These are phyloP conservation scores for Lasiodiplodia hormozganensis DNA, from an alignment of 2,329 filamentous ascomycete genomes.

Conservation along the genomic window DNA sequence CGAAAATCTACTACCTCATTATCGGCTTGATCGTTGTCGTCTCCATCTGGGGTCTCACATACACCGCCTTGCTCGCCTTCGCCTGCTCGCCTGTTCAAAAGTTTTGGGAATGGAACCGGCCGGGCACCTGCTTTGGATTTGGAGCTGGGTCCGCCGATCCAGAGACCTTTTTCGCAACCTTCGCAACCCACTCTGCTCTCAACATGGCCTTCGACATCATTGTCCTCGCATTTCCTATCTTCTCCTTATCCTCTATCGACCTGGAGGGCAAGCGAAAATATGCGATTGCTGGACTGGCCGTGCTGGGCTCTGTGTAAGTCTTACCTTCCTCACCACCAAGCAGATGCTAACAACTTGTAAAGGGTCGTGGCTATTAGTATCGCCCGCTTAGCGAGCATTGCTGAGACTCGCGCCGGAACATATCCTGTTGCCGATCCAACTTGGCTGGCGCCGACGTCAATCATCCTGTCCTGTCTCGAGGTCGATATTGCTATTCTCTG, in stretches of 20 bases:
- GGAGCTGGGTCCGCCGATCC: slow-evolving; percentile 40
- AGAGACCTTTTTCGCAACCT: slow-evolving; percentile 39
- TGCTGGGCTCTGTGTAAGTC: slow-evolving; percentile 43
- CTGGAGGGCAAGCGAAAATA: slow-evolving; percentile 43
- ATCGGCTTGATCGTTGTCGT: slow-evolving; percentile 36
- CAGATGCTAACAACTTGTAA: background rate
- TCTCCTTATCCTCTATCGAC: slow-evolving; percentile 41
- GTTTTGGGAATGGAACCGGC: slow-evolving; percentile 38
- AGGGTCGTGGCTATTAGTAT: slow-evolving; percentile 41
- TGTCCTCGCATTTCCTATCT: slow-evolving; percentile 41
- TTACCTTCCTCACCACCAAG: background rate
- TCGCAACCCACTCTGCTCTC: slow-evolving; percentile 39
- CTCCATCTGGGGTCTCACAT: slow-evolving; percentile 41
- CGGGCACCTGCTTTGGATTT: slow-evolving; percentile 44
- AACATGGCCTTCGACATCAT: slow-evolving; percentile 45
- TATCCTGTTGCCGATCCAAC: slow-evolving; percentile 42
- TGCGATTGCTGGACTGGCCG: slow-evolving; percentile 27
- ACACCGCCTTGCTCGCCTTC: slow-evolving; percentile 42
- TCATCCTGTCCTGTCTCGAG: slow-evolving; percentile 45
- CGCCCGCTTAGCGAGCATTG: slow-evolving; percentile 41
- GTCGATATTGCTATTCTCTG: slow-evolving; percentile 47
- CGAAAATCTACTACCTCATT: slow-evolving; percentile 34
- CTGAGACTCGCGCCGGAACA: slow-evolving; percentile 41
- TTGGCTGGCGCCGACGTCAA: slow-evolving; percentile 39
- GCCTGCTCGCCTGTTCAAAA: slow-evolving; percentile 40